Conservation (phyloP, 768 basidiomycete species). For the Butyriboletus loyo region DNA sequence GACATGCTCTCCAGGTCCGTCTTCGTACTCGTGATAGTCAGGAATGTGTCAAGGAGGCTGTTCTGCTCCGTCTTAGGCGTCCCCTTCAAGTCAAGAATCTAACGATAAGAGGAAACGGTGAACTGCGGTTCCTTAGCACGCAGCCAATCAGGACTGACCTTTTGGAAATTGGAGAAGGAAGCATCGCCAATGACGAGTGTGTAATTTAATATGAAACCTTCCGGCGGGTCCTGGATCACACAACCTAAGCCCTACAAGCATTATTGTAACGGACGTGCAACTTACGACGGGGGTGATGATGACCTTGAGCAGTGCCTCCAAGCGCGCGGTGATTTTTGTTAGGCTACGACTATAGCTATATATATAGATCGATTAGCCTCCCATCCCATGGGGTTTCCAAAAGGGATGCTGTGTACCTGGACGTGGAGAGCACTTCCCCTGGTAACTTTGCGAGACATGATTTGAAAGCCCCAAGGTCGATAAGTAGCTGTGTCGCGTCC, state of each 20-base stretch:
- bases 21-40: constrained; percentile 90
- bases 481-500: constrained; percentile 57
- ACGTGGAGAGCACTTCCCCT: constrained; percentile 57
- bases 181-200: constrained; percentile 91
- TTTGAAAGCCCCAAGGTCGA: constrained; percentile 88
- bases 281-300: constrained; percentile 89
- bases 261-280: constrained; percentile 6
- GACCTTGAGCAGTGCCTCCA: constrained; percentile 94
- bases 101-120: background rate
- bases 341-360: constrained; percentile 79
- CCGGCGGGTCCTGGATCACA: constrained; percentile 72
- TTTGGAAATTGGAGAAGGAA: constrained; percentile 97
- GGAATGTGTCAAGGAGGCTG: constrained; percentile 84
- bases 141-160: constrained; percentile 48
- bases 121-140: constrained; percentile 10
- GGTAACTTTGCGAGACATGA: constrained; percentile 80
- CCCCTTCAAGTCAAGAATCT: constrained; percentile 96
- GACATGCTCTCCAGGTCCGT: constrained; percentile 85
- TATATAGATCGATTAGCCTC: constrained; percentile 14
- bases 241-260: background rate
- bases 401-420: constrained; percentile 43
- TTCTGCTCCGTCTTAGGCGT: constrained; percentile 85
- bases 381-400: background rate
- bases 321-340: constrained; percentile 70
- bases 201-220: constrained; percentile 95